phyloP scores from a whole-genome alignment of 345 rosid species.

The Microcos paniculata region DNA sequence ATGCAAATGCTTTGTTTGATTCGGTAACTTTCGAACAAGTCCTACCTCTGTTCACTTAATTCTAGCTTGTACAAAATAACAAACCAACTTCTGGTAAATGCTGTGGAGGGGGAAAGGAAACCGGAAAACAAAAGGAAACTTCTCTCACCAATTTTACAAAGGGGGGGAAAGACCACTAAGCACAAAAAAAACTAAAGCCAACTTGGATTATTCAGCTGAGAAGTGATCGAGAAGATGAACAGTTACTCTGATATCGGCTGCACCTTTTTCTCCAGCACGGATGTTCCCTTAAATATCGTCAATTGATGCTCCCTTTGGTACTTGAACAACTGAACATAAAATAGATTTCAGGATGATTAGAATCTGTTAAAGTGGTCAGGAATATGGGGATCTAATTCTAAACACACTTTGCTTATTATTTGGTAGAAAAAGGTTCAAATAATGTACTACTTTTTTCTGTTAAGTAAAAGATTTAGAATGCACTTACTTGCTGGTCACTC shows the following conservation, averaged over 20 bases:
- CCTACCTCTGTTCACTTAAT: not conserved
- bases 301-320: conserved; percentile 70
- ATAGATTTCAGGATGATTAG: not conserved
- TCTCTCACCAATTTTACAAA: not conserved
- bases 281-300: conserved; percentile 82
- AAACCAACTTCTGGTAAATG: not conserved
- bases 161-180: not conserved
- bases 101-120: not conserved
- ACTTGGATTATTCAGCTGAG: not conserved
- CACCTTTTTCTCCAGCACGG: conserved; percentile 84
- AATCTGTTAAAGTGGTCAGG: not conserved
- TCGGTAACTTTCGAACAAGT: not conserved
- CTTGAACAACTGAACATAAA: conserved; percentile 48
- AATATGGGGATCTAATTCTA: no score
- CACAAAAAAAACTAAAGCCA: not conserved
- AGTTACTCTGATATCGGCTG: conserved; percentile 29
- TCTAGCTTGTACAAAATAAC: conserved; percentile 21
- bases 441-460: not conserved
- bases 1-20: conserved; percentile 24
- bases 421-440: not conserved
- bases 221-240: not conserved
- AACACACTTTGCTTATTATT: not conserved
- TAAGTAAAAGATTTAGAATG: not conserved
- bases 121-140: not conserved
- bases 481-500: conserved; percentile 69